These are phyloP conservation scores for Erysimum cheiranthoides DNA, from an alignment of 345 rosid species.

Conservation along the genomic window DNA sequence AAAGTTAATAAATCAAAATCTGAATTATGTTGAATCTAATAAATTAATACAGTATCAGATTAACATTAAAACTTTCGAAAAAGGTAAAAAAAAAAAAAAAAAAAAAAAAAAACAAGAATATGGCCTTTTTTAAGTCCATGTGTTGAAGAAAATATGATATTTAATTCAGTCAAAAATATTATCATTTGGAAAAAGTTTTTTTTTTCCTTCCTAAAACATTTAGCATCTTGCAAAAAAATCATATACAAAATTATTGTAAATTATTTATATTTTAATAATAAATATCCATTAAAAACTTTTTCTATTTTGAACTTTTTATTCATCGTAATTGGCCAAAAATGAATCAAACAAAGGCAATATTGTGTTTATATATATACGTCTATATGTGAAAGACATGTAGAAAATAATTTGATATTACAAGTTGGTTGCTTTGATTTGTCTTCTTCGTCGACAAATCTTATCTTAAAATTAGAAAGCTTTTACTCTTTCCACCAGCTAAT, in stretches of 20 bases:
- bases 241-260: neutral
- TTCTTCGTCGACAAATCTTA: slow-evolving; percentile 35
- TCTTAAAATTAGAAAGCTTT: slow-evolving; percentile 31
- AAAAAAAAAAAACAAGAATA: neutral
- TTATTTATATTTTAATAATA: neutral
- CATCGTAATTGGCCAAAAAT: neutral
- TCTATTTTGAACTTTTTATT: neutral
- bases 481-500: slow-evolving; percentile 25
- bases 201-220: neutral
- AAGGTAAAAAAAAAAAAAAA: neutral
- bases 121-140: neutral
- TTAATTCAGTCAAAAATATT: neutral
- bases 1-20: neutral
- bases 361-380: neutral
- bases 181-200: neutral
- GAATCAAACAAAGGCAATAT: neutral
- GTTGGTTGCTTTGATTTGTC: slow-evolving; percentile 36
- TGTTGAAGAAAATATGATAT: neutral
- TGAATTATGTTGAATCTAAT: neutral
- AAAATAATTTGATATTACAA: slow-evolving; percentile 16
- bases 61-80: neutral
- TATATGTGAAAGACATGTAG: neutral
- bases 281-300: neutral
- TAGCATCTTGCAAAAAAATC: neutral
- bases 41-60: neutral